Evolutionary conservation across 352 stramenopile genomes (phyloP).

Genomic region (Pythium apleroticum): DNA sequence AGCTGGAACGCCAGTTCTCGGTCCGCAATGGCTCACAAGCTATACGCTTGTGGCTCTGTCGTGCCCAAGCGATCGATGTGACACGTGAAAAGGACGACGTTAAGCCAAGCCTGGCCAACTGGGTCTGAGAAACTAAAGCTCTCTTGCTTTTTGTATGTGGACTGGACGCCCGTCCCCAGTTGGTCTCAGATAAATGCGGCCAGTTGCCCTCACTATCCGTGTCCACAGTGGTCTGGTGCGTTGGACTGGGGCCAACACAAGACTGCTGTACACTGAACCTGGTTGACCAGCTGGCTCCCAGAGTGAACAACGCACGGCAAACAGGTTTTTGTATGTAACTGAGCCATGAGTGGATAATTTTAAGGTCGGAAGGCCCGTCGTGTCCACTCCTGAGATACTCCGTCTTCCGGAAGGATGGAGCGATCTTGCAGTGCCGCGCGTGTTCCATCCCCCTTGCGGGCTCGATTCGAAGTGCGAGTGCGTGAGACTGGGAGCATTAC

Average conservation of each 20-base stretch:
- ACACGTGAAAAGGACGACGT: background rate
- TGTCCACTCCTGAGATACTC: conserved; percentile 18
- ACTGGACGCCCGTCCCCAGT: background rate
- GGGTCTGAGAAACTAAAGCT: background rate
- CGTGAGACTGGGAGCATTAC: background rate
- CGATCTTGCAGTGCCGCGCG: background rate
- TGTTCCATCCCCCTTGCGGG: background rate
- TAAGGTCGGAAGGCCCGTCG: background rate
- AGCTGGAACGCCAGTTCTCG: background rate
- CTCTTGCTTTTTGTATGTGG: background rate
- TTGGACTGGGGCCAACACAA: background rate
- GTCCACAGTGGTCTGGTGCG: background rate
- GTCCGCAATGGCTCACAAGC: background rate
- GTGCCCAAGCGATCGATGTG: conserved; percentile 8
- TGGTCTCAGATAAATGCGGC: background rate
- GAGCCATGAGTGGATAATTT: background rate
- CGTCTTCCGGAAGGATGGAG: background rate
- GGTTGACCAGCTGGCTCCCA: background rate
- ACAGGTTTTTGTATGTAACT: background rate
- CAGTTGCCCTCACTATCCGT: background rate
- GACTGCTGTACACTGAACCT: background rate
- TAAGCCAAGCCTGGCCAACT: background rate
- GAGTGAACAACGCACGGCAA: background rate
- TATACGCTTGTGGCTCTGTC: background rate
- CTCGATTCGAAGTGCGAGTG: background rate